A percentile compares a stretch with the other conserved stretches of the same genome.
Evolutionary conservation across 352 stramenopile genomes (phyloP).

Genomic region (Phytopythium montanum): DNA sequence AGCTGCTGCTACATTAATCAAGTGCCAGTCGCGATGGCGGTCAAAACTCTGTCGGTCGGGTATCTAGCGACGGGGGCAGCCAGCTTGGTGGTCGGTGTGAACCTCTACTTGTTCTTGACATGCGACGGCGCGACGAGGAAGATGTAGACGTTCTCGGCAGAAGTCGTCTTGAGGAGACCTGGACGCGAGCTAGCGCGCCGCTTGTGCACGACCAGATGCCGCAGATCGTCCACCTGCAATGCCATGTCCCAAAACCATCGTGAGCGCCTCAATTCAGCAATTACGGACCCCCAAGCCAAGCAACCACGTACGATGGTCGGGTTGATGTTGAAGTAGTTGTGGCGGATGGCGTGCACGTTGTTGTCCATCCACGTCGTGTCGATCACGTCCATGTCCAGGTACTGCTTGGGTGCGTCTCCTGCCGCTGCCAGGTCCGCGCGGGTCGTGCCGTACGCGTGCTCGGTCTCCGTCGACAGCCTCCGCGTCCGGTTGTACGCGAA

Average conservation of each 20-base stretch:
- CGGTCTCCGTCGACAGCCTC: constrained; percentile 10
- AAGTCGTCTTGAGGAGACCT: constrained; percentile 50
- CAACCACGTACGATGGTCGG: constrained; percentile 53
- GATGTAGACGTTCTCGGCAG: constrained; percentile 71
- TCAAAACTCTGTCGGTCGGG: too few relatives aligned
- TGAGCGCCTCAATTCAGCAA: too few relatives aligned
- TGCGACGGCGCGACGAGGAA: constrained; percentile 66
- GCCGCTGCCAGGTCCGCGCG: constrained; percentile 7
- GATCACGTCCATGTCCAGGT: constrained; percentile 85
- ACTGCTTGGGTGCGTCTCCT: constrained; percentile 26
- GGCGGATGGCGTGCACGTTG: constrained; percentile 79
- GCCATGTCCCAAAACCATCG: too few relatives aligned
- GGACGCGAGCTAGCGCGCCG: constrained; percentile 44
- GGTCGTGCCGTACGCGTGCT: constrained; percentile 23
- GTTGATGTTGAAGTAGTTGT: constrained; percentile 89
- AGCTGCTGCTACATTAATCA: too few relatives aligned
- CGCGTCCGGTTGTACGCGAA: constrained; percentile 52
- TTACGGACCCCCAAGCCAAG: too few relatives aligned
- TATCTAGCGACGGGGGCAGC: neutral
- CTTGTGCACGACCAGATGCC: constrained; percentile 55
- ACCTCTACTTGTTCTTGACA: constrained; percentile 59
- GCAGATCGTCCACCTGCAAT: constrained; percentile 53
- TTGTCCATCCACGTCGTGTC: constrained; percentile 87
- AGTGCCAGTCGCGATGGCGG: too few relatives aligned
- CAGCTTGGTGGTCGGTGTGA: neutral